Base-by-base conservation (phyloP, 805 yeast genomes). In the Suhomyces pyralidae region DNA sequence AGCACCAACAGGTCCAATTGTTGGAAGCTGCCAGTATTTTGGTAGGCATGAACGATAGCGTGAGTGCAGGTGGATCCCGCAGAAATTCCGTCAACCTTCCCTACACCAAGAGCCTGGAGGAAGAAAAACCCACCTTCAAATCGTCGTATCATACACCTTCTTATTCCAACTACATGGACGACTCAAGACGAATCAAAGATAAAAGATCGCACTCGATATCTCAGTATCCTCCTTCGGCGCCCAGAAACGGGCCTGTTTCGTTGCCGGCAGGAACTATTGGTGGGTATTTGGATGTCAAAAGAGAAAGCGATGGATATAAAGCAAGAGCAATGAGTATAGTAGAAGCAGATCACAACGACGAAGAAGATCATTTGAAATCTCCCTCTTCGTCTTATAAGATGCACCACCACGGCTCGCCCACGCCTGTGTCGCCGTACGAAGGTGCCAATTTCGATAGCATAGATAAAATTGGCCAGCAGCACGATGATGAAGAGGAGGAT, bases 1-100 rank as follows among this genome's bases (percentile, higher is more conserved):
- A 88, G 67, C 96, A 88, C 69, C 96, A 88, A 68, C 96, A 88
- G 66, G 96, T 89, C 14, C 96, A 88, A 69, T 74, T 88, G 38
- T 74, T 88, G 48, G 96, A 85, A 63, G 90, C 89, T 28, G 90
- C 90, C 5, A 81, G 88, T 49, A 88, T 88, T 45, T 74, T 88
- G 48, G 90, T 89, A 45, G 85, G 88, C 17, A 84, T 88, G 90
- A 85, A 78, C 54, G 87, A 83, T 15, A 24, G n/a, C 28, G 51
- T 14, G 15, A 42, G 51, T 22, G n/a, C 14, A 12, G 42, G 36
- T 36, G 46, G 46, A 7, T 42, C 54, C 7, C 19, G 55, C 10
- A 40, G 51, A 44, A 50, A 52, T 42, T 49, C 55, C 32, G n/a
- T 28, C 32, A 28, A 28, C 7, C 32, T 28, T 28, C 32, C 32